Evolutionary conservation across 805 yeast species (phyloP).

Genomic region (Schizosaccharomyces osmophilus): DNA sequence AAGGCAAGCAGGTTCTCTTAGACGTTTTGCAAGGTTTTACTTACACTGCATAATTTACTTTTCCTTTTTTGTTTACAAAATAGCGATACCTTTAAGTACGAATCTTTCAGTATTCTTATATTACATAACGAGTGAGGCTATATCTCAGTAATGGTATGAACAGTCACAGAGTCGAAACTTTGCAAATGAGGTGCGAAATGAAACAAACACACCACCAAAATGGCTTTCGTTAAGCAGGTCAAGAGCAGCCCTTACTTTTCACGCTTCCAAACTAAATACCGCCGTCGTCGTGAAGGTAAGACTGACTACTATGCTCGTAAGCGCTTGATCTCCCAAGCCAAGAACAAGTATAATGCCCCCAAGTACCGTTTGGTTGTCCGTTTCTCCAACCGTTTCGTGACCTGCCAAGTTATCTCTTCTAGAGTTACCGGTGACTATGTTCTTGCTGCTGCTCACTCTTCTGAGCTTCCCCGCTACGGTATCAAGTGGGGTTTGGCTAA

Average conservation of each 20-base stretch:
- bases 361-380: conserved; percentile 98
- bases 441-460: conserved; percentile 93
- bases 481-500: conserved; percentile 95
- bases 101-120: too few relatives aligned
- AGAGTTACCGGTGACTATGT: conserved; percentile 93
- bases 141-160: too few relatives aligned
- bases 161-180: too few relatives aligned
- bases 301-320: conserved; percentile 99
- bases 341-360: conserved; percentile 98
- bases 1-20: too few relatives aligned
- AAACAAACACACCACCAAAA: not conserved
- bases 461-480: conserved; percentile 95
- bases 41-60: too few relatives aligned
- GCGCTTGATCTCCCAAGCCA: conserved; percentile 98
- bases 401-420: conserved; percentile 90
- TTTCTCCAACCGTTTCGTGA: conserved; percentile 98
- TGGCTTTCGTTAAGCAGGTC: conserved; percentile 8
- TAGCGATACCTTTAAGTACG: too few relatives aligned
- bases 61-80: too few relatives aligned
- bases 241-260: conserved; percentile 91
- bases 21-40: too few relatives aligned
- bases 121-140: too few relatives aligned
- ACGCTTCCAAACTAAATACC: conserved; percentile 99
- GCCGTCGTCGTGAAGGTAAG: conserved; percentile 99
- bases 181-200: too few relatives aligned